Base-by-base conservation (phyloP, 2,329 filamentous ascomycete genomes). In the Madurella fahalii region DNA sequence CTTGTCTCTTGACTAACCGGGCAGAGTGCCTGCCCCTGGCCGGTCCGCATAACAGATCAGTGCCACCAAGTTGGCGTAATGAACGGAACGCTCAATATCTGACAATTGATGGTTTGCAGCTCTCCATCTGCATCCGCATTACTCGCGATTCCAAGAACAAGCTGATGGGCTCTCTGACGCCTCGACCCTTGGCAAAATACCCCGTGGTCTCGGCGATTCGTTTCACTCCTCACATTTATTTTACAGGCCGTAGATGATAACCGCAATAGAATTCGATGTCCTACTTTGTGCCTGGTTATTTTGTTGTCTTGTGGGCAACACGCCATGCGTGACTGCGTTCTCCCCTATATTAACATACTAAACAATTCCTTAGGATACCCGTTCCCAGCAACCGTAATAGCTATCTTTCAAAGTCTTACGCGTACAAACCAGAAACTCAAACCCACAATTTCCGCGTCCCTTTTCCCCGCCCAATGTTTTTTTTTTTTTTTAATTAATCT, bases 101-200 rank as follows among this genome's bases (percentile, higher is more conserved):
- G 71, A 77, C 71, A 75, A 80, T 74, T 72, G 69, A 75, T 81
- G 78, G 72, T 71, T 68, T 73, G 81, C 77, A 76, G 80, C 67
- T 40, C 59, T 65, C 68, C 58, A 74, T 82, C 80, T 81, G 78
- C 79, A 74, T 72, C 71, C 68, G 61, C 75, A 76, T 75, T 74
- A 72, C 74, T 70, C 68, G 76, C 74, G 65, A 64, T 77, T 84
- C 82, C 82, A 76, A 85, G 65, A 85, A 68, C 49, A 72, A 81
- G 41, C 57, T 47, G 55, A 62, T 71, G 75, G 81, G 79, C 76
- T 80, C 80, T 85, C 82, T 85, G 82, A 84, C 73, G 75, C 77
- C 77, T 70, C 63, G 66, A 67, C 67, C 68, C 63, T 56, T 62
- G 52, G 60, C 57, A 48, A 48, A 56, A 62, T 52, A 47, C 51